Base-by-base conservation (phyloP, 768 basidiomycete genomes). In the Mycena rosella region DNA sequence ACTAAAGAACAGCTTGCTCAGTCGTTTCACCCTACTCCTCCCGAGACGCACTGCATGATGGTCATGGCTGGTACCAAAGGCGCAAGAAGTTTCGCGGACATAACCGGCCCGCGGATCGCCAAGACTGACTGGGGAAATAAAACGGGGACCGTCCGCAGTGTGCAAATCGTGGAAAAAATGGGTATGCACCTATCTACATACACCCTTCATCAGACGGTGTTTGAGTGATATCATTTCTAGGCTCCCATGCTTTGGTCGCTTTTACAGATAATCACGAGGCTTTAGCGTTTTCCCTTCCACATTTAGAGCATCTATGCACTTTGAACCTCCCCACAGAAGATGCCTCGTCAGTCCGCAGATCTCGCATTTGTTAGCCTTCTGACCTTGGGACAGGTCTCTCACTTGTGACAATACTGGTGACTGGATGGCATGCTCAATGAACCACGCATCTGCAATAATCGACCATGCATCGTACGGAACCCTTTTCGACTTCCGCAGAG, bases 61-160 rank as follows among this genome's bases (percentile, higher is more conserved):
- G 74, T 93, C 0, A 80, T 83, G 1, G 86, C 86, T 15, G 89
- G 90, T 22, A 76, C 78, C 13, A 91, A 87, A 71, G 88, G 89
- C 58, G 90, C 86, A 2, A 82, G 88, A 66, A 84, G 82, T 56
- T 81, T 83, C 51, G 77, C 85, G 5, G 86, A 91, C 72, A 81
- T 94, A 40, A 88, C 82, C 51, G 93, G 93, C 4, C 88, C 92
- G 17, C 83, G 87, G 49, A 77, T 94, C 22, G 88, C 85, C 5
- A 92, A 88, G 75, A 85, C 82, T 2, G 92, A 95, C 22, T 90
- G 92, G 88, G 80, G 81, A 22, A 76, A 73, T 47, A 89, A 88
- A 72, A 73, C 76, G 17, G 90, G 89, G 11, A 76, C 76, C 9
- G 85, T 90, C 14, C 79, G 85, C 29, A 77, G 79, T 44, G 83